Base-by-base conservation (phyloP, 345 rosid genomes). In the Abelmoschus esculentus region DNA sequence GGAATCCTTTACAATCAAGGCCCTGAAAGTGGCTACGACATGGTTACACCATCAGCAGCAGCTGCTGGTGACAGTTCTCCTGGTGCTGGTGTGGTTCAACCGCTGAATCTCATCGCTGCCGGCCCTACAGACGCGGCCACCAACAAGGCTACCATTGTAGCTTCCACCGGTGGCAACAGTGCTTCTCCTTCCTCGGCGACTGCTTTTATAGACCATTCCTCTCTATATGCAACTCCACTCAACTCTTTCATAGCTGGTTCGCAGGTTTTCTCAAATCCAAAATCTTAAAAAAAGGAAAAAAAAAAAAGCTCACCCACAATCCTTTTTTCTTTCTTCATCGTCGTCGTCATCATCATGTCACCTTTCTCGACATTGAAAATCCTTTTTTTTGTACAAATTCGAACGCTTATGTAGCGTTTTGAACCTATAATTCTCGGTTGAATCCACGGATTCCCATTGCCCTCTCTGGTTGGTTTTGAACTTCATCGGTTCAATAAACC, bases 1-100 rank as follows among this genome's bases (percentile, higher is more conserved):
- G 98, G 98, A 66, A 83, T 93, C 74, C 84, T 93, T 55, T 93
- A 93, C 72, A 93, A 91, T 83, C 96, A 89, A 63, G 97, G 97
- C 42, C 87, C 88, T 66, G 92, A 91, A 64, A 78, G 72, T 59
- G 70, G 73, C 67, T 81, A 61, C 46, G 40, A 31, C 12, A 56
- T 42, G 34, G 73, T 44, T 11, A 50, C 31, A 11, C 14, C 56
- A 53, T 0, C 34, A 11, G 26, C 66, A 19, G 54, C 38, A 22
- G 34, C 34, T 1, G 52, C 46, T 29, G 74, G 26, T 32, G 68
- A 32, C 65, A 85, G 87, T 68, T 87, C 96, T 15, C 83, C 90
- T 2, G 87, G 86, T 22, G 86, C 87, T 10, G 59, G 62, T 5
- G 17, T 34, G 10, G 17, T 34, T n/a, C 67, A 61, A 64, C 68